Conservation (phyloP, 345 rosid genomes). For the Pistacia integerrima region DNA sequence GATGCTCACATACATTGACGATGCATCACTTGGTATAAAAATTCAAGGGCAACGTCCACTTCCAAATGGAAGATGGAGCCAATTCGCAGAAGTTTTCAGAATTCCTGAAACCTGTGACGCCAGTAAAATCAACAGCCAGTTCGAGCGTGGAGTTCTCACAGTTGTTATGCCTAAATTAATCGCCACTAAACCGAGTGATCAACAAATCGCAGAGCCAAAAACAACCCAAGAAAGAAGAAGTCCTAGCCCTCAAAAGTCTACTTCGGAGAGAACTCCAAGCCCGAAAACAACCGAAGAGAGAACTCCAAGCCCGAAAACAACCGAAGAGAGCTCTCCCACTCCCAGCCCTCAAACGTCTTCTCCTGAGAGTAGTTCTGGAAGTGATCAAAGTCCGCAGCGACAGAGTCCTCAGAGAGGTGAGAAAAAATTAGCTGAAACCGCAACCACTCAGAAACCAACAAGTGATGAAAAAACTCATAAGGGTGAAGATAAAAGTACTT, state of each 20-base stretch:
- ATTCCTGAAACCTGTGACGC: not conserved
- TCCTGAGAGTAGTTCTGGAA: no score
- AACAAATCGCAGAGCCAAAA: not conserved
- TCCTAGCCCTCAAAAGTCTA: not conserved
- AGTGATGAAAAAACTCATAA: not conserved
- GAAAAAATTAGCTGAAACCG: no score
- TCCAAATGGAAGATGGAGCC: not conserved
- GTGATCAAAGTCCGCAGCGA: no score
- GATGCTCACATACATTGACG: not conserved
- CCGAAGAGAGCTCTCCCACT: no score
- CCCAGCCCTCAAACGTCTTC: no score
- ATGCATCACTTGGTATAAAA: not conserved
- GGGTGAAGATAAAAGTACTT: not conserved
- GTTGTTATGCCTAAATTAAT: not conserved
- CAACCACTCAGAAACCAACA: not conserved
- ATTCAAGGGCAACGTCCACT: slow-evolving; percentile 10
- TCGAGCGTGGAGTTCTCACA: slow-evolving; percentile 6
- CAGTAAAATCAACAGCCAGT: not conserved
- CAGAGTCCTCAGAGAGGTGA: not conserved
- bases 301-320: no score
- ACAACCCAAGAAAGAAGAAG: not conserved
- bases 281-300: no score
- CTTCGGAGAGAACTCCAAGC: no score
- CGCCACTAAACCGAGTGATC: not conserved
- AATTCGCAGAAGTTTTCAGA: not conserved